Evolutionary conservation across 164 flowering plant genomes (phyloP).

Genomic region (Cinnamomum chago): DNA sequence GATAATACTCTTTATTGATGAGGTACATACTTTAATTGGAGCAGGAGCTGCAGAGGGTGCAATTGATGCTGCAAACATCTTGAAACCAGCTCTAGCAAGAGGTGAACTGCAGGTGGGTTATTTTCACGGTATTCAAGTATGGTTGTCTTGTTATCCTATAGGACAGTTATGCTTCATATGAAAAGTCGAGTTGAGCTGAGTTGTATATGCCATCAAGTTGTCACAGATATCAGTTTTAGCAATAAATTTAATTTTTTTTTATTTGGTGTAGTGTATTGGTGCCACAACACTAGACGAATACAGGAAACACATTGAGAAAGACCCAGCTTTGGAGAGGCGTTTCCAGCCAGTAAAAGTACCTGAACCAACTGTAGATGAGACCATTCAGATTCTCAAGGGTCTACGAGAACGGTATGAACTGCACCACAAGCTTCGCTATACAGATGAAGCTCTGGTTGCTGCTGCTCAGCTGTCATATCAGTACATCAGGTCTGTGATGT

Average conservation of each 20-base stretch:
- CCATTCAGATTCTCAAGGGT: slow-evolving; percentile 83
- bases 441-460: slow-evolving; percentile 80
- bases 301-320: slow-evolving; percentile 96
- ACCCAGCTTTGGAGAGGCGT: slow-evolving; percentile 91
- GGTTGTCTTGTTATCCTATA: neutral
- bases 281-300: slow-evolving; percentile 97
- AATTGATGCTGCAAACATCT: slow-evolving; percentile 96
- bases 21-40: slow-evolving; percentile 94
- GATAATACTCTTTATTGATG: slow-evolving; percentile 90
- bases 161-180: too few species aligned
- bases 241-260: neutral
- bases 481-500: slow-evolving; percentile 67
- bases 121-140: neutral
- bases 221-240: too few species aligned
- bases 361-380: slow-evolving; percentile 89
- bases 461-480: slow-evolving; percentile 89
- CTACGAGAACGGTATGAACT: slow-evolving; percentile 91
- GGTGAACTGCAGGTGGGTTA: slow-evolving; percentile 83
- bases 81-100: slow-evolving; percentile 98
- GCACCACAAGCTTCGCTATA: slow-evolving; percentile 92
- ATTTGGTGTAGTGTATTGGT: slow-evolving; percentile 76
- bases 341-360: slow-evolving; percentile 98
- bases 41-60: slow-evolving; percentile 99
- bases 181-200: too few species aligned
- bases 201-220: too few species aligned